Base-by-base conservation (phyloP, 768 basidiomycete species). In the Phlebiopsis flavidoalba region DNA sequence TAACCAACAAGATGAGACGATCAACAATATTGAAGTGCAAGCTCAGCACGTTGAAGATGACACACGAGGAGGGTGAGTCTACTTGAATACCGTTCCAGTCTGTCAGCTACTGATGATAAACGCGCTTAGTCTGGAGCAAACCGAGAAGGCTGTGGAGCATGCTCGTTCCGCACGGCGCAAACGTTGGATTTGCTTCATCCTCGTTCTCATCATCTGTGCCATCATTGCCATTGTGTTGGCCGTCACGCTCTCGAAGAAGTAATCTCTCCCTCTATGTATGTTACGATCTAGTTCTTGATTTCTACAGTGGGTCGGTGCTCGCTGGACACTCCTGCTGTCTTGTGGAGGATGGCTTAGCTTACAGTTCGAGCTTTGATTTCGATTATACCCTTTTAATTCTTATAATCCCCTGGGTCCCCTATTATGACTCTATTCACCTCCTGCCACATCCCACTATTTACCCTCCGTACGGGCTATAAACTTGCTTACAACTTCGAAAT, bases 171-270 rank as follows among this genome's bases (percentile, higher is more conserved):
- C 91, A 8, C 83, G 94, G 60, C 85, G 83, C 69, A 92, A 87
- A 75, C 85, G 92, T 62, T 92, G 89, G 89, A 89, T 89, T 75
- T 95, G 91, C 73, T 93, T 94, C 72, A 75, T 80, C 66, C 76
- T 90, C 53, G 71, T 79, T 57, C 62, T 93, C 26, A 61, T 85
- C 58, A 73, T 88, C 62, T 63, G 82, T 57, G 77, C 76, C 56
- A 78, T 89, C 63, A 72, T 90, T 51, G 91, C 77, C 0, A 72
- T 87, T 57, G 82, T 83, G 46, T 76, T 89, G 52, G 87, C 79
- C 22, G 73, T 87, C 22, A 74, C 53, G 8, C 65, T 71, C 54
- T 62, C 64, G 40, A 62, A 64, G 8, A 50, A 64, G 47, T 49
- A 19, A 26, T 17, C 24, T 52, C 45, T 12, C 22, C 19, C 43